A percentile compares a stretch with the other conserved stretches of the same genome.
Conservation (phyloP, 805 yeast species). For the Kuraishia borneana region DNA sequence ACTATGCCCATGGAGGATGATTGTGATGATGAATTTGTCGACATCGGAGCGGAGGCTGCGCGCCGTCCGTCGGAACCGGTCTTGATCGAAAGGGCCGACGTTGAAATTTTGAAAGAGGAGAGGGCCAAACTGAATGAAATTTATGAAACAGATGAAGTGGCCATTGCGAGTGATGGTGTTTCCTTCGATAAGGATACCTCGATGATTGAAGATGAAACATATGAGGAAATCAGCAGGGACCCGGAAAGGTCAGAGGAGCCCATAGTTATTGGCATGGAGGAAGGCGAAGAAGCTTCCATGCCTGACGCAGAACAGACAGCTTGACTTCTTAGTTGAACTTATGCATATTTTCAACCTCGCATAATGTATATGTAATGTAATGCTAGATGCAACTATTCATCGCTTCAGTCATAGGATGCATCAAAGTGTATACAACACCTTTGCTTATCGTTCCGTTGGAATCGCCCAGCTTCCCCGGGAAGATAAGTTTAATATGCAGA, state of each 20-base stretch:
- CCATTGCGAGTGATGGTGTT: constrained; percentile 5
- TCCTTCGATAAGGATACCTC: constrained; percentile 12
- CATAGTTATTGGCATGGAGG: constrained; percentile 6
- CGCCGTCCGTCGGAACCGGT: constrained; percentile 11
- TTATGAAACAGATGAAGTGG: constrained; percentile 9
- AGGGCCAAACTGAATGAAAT: constrained; percentile 4
- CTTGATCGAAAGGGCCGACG: constrained; percentile 8
- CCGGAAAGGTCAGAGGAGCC: constrained; percentile 9
- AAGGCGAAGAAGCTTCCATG: no score
- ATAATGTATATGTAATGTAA: no score
- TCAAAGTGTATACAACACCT: no score
- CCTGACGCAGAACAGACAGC: no score
- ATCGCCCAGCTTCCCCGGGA: no score
- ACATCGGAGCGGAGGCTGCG: constrained; percentile 24
- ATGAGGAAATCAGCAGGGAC: constrained; percentile 13
- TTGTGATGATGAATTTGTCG: constrained; percentile 35
- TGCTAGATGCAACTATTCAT: no score
- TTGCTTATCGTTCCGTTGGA: no score
- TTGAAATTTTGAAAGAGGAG: constrained; percentile 2
- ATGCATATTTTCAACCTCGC: no score
- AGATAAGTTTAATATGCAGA: no score
- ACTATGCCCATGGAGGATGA: constrained; percentile 15
- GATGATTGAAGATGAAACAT: constrained; percentile 11
- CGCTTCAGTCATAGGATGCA: no score
- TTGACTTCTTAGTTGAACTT: no score